Base-by-base conservation (phyloP, 495 filamentous ascomycete genomes). In the Letharia columbiana region DNA sequence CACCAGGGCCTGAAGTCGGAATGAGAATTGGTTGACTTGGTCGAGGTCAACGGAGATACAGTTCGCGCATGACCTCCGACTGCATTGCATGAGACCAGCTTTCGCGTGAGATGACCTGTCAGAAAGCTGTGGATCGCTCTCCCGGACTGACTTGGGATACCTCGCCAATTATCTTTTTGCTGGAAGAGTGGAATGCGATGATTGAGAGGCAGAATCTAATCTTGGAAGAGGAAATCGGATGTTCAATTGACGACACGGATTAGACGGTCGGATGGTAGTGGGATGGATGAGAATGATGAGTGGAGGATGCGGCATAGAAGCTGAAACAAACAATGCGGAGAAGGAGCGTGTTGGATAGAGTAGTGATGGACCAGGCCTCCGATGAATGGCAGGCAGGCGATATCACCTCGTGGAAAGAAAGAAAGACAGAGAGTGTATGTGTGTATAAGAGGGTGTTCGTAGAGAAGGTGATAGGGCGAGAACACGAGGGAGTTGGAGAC, bases 271-370 rank as follows among this genome's bases (percentile, higher is more conserved):
- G 33, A 65, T 47, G 40, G 52, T 33, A 54, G 41, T 44, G 41
- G 42, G 54, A 65, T 33, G 31, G 54, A 58, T 64, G 20, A 45
- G 35, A 31, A 45, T 35, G 8, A 37, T 42, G 28, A n/a, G 54
- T 39, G 42, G 54, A 65, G 28, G 40, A 65, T 58, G 54, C 40
- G 63, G 63, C 63, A 57, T 35, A n/a, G 18, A 37, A 65, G 54
- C 20, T 65, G 63, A 47, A 59, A 65, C 54, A 11, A 23, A 44
- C 33, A 56, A 45, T 42, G 50, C 28, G 31, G 35, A 49, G 41
- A 35, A 44, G 49, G 58, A 37, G 63, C 56, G 37, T 65, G 63
- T 49, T 56, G 52, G 52, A 28, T 28, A 28, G 23, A 28, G 13
- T 35, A 31, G 2, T 35, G 52, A 35, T 56, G 0, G 4, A 56